phyloP scores from a whole-genome alignment of 2,329 filamentous ascomycete species.

The Helminthosporium solani region DNA sequence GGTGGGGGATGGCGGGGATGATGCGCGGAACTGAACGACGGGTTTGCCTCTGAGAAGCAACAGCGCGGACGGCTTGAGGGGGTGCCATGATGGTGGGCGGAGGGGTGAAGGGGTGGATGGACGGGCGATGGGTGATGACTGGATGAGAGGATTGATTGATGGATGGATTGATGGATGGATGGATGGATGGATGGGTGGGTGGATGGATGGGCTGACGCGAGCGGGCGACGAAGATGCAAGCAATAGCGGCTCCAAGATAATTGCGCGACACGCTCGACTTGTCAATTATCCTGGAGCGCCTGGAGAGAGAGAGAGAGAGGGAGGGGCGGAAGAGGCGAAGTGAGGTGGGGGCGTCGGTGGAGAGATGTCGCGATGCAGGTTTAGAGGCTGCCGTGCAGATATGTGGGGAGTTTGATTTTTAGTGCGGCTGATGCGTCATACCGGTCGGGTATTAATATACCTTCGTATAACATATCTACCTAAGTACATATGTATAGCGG shows the following conservation, averaged over 20 bases:
- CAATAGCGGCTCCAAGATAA: conserved; percentile 46
- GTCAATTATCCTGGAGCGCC: conserved; percentile 48
- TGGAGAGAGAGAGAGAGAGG: conserved; percentile 13
- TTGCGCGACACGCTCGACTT: conserved; percentile 27
- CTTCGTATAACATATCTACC: too few species aligned
- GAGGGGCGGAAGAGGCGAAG: conserved; percentile 14
- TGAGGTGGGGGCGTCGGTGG: background rate
- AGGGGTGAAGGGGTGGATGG: too few species aligned
- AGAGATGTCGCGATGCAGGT: background rate
- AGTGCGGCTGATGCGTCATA: conserved; percentile 4
- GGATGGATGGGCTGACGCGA: conserved; percentile 3
- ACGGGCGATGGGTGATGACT: background rate
- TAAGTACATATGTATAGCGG: too few species aligned
- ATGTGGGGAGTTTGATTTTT: conserved; percentile 12
- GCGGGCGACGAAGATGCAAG: conserved; percentile 2
- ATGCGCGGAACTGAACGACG: conserved; percentile 35
- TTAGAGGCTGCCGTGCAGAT: conserved; percentile 10
- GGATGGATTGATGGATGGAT: too few species aligned
- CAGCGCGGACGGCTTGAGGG: conserved; percentile 20
- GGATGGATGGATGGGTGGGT: too few species aligned
- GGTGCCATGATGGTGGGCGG: conserved; percentile 31
- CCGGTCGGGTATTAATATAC: too few species aligned
- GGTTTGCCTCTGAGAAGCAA: conserved; percentile 24
- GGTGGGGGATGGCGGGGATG: conserved; percentile 40
- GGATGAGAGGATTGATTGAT: too few species aligned